Base-by-base conservation (phyloP, 2,329 filamentous ascomycete genomes). In the Tolypocladium album region DNA sequence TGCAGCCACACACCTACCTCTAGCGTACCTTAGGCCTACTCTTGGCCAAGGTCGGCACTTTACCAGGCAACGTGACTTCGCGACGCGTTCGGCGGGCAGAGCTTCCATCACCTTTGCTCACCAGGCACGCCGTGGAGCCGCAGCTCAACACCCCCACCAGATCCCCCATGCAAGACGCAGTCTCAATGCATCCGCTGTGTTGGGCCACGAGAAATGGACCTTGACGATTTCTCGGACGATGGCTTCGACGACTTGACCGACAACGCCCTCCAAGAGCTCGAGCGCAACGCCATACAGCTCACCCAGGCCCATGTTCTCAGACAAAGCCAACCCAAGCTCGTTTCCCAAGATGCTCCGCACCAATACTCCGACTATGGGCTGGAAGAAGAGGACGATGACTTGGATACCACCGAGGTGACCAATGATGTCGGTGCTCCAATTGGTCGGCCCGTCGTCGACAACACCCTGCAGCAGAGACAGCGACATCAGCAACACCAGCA, bases 191-290 rank as follows among this genome's bases (percentile, higher is more conserved):
- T 56, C 43, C 58, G 31, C 42, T 34, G 27, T 38, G 38, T 17
- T 47, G 60, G 55, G 58, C 63, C 67, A 63, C 63, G 59, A 63
- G 64, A 58, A 60, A 76, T 76, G 74, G 72, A 75, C 61, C 60
- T 74, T 74, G 83, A 86, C 74, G 81, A 83, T 62, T 87, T 85
- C 68, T 83, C 79, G 61, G 85, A 87, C 69, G 85, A 86, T 68
- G 84, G 79, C 62, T 77, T 88, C 65, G 84, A 88, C 69, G 77
- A 81, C 47, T 74, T 88, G 50, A 82, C 84, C 64, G 77, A 80
- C 63, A 79, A 80, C 63, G 76, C 77, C 55, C 74, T 88, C 4
- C 78, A 83, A 65, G 83, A 87, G 68, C 81, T 88, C 63, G 86
- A 88, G 68, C 80, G 82, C 66, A 80, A 82, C 67, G 85, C 85